These are phyloP conservation scores for Cladosporium sp. DNA, from an alignment of 2,329 filamentous ascomycete species.

Conservation along the genomic window DNA sequence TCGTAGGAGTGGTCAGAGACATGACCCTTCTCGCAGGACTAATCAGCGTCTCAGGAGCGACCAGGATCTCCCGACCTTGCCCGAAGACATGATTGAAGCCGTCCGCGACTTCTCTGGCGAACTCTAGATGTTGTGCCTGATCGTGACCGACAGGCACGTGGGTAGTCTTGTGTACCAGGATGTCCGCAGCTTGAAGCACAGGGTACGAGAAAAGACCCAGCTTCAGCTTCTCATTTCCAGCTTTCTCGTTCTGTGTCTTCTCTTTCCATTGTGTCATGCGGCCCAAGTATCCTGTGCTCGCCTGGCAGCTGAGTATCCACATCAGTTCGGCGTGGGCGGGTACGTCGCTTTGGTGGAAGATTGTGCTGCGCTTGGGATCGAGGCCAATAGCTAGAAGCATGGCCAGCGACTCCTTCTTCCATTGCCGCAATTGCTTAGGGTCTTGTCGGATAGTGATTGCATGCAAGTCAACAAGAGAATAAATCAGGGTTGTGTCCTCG, in stretches of 20 bases:
- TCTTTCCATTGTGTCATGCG: constrained; percentile 99
- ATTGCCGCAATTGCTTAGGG: constrained; percentile 55
- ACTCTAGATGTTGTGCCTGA: constrained; percentile 90
- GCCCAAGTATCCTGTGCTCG: constrained; percentile 87
- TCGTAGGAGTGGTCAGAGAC: constrained; percentile 72
- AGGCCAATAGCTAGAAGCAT: constrained; percentile 79
- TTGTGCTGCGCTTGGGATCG: constrained; percentile 66
- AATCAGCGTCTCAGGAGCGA: constrained; percentile 65
- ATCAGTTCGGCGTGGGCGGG: constrained; percentile 82
- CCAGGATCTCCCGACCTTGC: constrained; percentile 46
- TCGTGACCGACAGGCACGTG: constrained; percentile 97
- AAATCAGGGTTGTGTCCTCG: constrained; percentile 62
- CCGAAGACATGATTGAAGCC: constrained; percentile 79
- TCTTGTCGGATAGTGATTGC: constrained; percentile 79
- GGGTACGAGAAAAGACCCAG: constrained; percentile 94
- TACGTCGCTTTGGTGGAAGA: constrained; percentile 70
- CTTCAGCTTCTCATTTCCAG: constrained; percentile 55
- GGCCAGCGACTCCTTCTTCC: constrained; percentile 71
- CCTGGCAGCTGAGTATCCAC: constrained; percentile 93
- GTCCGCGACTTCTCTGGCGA: constrained; percentile 77
- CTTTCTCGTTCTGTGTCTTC: constrained; percentile 38
- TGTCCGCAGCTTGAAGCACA: constrained; percentile 90
- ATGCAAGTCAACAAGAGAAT: constrained; percentile 88
- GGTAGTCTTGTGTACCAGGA: constrained; percentile 82
- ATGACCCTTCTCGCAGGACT: constrained; percentile 84